phyloP scores from a whole-genome alignment of 2,329 filamentous ascomycete species.

The Chrysosporium keratinophilum region DNA sequence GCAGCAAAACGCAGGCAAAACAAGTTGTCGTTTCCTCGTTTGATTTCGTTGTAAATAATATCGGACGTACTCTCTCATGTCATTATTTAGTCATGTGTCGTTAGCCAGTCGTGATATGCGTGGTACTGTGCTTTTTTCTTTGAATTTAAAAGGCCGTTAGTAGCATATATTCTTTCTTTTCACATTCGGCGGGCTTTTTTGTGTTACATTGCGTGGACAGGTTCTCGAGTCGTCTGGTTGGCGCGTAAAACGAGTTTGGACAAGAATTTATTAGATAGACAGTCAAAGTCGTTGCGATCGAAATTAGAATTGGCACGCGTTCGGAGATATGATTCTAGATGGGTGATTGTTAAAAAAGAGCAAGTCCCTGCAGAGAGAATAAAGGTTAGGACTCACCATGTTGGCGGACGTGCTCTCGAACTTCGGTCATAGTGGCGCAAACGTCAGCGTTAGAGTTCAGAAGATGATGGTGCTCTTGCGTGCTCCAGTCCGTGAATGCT shows the following conservation, averaged over 20 bases:
- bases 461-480: conserved; percentile 76
- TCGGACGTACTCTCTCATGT: neutral
- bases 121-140: neutral
- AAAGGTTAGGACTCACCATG: conserved; percentile 56
- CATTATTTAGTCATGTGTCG: conserved; percentile 2
- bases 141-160: conserved; percentile 4
- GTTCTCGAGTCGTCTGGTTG: conserved; percentile 47
- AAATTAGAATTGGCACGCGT: conserved; percentile 71
- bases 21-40: conserved; percentile 9
- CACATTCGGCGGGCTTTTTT: neutral
- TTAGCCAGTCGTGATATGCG: conserved; percentile 7
- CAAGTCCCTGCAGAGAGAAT: neutral
- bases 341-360: conserved; percentile 33
- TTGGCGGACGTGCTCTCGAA: conserved; percentile 82
- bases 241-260: conserved; percentile 93
- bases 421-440: conserved; percentile 93
- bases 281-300: conserved; percentile 87
- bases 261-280: conserved; percentile 91
- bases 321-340: conserved; percentile 72
- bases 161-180: conserved; percentile 1
- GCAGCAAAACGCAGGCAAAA: conserved; percentile 2
- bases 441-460: conserved; percentile 85
- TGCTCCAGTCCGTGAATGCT: conserved; percentile 88
- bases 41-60: conserved; percentile 6
- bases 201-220: conserved; percentile 16